Conservation (phyloP, 2,329 filamentous ascomycete species). For the Colletotrichum eleusines region DNA sequence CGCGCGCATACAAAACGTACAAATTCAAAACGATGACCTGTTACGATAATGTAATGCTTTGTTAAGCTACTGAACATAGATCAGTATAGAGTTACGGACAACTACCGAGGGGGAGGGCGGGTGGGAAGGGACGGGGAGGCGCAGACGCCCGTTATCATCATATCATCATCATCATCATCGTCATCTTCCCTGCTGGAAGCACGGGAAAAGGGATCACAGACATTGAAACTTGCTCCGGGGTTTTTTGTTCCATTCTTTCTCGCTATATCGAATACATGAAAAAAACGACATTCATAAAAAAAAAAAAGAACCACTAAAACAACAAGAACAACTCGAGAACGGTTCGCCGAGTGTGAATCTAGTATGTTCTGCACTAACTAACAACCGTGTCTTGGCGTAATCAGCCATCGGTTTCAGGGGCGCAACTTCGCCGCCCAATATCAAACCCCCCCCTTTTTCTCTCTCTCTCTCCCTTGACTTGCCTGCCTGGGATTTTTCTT, state of each 20-base stretch:
- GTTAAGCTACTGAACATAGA: slow-evolving; percentile 40
- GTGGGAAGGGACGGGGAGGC: neutral
- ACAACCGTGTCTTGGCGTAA: slow-evolving; percentile 14
- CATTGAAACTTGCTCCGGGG: neutral
- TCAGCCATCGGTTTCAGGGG: slow-evolving; percentile 14
- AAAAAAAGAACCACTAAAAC: no score
- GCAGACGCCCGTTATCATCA: slow-evolving; percentile 6
- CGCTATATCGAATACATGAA: slow-evolving; percentile 13
- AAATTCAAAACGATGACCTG: slow-evolving; percentile 36
- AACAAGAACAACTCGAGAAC: neutral
- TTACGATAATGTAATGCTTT: slow-evolving; percentile 42
- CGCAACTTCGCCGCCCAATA: neutral
- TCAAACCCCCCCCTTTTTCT: no score
- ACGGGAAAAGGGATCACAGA: neutral
- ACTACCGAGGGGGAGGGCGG: neutral
- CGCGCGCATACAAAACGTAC: slow-evolving; percentile 24
- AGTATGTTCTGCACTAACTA: neutral
- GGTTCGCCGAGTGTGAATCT: neutral
- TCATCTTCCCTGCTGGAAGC: slow-evolving; percentile 26
- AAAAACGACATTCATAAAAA: slow-evolving; percentile 25
- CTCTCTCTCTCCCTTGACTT: neutral
- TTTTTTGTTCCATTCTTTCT: neutral
- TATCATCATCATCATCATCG: neutral
- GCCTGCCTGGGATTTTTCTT: neutral
- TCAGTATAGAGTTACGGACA: slow-evolving; percentile 37